Base-by-base conservation (phyloP, 2,329 filamentous ascomycete species). In the Camillea tinctor region DNA sequence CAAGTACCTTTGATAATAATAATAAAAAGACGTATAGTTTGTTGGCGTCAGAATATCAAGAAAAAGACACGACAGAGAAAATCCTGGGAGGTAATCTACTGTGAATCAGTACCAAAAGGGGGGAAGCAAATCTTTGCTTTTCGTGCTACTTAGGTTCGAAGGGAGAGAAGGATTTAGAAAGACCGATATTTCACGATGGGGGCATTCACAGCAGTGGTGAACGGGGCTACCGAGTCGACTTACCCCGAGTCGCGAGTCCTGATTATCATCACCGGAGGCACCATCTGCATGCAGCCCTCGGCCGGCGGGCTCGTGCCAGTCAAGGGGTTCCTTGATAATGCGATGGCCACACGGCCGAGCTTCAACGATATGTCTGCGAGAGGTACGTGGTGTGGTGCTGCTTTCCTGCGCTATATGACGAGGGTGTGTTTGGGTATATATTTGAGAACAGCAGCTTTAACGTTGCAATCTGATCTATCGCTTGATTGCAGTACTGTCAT, bases 221-320 rank as follows among this genome's bases (percentile, higher is more conserved):
- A 61, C 52, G 65, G 67, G 60, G 66, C 61, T 44, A 57, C 68
- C 55, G 57, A 68, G 44, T 61, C 66, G 54, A 75, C 71, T 8
- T 80, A 81, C 60, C 89, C 89, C 11, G 92, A 96, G 74, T 92
- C 91, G 22, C 84, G 91, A 60, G 90, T 97, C 13, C 81, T 97
- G 65, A 90, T 97, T 70, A 91, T 97, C 75, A 94, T 96, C 80
- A 97, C 93, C 13, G 93, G 91, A 61, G 90, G 90, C 51, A 93
- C 90, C 6, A 97, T 97, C 70, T 97, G 92, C 77, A 97, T 97
- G 93, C 87, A 89, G 72, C 88, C 88, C 57, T 92, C 92, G 9
- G 83, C 85, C 8, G 86, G 92, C 66, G 93, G 93, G 1, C 86
- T 96, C 57, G 83, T 95, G 40, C 93, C 93, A 5, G 90, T 91